A percentile compares a stretch with the other conserved stretches of the same genome.
phyloP scores from a whole-genome alignment of 495 filamentous ascomycete genomes.

The Umbilicaria muhlenbergii region DNA sequence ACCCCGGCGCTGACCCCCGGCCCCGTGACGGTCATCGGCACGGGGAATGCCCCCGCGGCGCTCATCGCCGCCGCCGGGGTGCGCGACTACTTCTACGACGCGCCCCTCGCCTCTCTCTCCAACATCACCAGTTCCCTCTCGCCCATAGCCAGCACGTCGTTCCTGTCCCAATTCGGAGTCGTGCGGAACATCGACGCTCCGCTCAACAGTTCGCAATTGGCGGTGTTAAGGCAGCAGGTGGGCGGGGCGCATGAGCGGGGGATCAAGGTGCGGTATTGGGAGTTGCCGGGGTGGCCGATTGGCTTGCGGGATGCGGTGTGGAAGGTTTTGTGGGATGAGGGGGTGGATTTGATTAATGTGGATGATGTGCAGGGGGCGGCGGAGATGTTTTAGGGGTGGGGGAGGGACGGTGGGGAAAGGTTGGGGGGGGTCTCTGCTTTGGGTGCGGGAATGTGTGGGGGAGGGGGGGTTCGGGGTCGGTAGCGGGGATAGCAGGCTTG shows the following conservation, averaged over 20 bases:
- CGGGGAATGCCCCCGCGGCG: slow-evolving; percentile 64
- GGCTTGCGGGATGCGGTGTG: slow-evolving; percentile 42
- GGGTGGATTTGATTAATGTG: slow-evolving; percentile 55
- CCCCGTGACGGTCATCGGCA: slow-evolving; percentile 63
- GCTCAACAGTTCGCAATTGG: slow-evolving; percentile 15
- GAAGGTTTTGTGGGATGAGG: slow-evolving; percentile 39
- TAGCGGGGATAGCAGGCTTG: too few species aligned
- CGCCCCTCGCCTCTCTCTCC: slow-evolving; percentile 31
- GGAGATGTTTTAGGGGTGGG: slow-evolving; percentile 57
- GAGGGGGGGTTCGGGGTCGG: slow-evolving; percentile 26
- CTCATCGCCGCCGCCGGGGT: slow-evolving; percentile 31
- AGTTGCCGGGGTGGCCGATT: slow-evolving; percentile 44
- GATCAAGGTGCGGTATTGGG: slow-evolving; percentile 47
- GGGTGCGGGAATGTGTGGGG: slow-evolving; percentile 31
- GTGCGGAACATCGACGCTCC: slow-evolving; percentile 19
- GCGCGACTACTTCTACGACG: slow-evolving; percentile 50
- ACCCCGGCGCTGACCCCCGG: slow-evolving; percentile 22
- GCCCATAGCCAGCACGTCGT: slow-evolving; percentile 35
- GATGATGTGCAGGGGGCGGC: slow-evolving; percentile 45
- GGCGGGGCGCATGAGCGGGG: slow-evolving; percentile 36
- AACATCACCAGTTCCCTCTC: slow-evolving; percentile 31
- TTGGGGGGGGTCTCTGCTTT: slow-evolving; percentile 27
- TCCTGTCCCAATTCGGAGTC: slow-evolving; percentile 24
- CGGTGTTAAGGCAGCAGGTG: slow-evolving; percentile 11
- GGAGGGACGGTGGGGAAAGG: slow-evolving; percentile 44